Conservation (phyloP, 2,329 filamentous ascomycete species). For the Macrophomina tecta region DNA sequence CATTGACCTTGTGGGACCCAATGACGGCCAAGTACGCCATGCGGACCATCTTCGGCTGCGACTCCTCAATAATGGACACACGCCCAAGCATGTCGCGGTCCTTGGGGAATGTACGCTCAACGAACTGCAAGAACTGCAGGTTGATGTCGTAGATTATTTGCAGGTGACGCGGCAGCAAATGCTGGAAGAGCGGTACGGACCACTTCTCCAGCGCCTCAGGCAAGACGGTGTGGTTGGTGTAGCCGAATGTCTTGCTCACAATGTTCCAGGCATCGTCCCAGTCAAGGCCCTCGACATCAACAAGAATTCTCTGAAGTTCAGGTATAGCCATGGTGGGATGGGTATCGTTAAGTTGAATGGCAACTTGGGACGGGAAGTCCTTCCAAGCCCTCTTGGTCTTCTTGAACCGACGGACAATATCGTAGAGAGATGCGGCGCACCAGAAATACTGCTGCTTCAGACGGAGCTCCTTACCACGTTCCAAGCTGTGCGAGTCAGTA, state of each 20-base stretch:
- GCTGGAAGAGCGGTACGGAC: conserved; percentile 91
- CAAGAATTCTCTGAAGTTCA: conserved; percentile 88
- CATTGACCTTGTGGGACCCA: conserved; percentile 98
- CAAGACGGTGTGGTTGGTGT: conserved; percentile 98
- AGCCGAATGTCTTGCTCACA: conserved; percentile 74
- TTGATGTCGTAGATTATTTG: conserved; percentile 99
- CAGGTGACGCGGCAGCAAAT: conserved; percentile 89
- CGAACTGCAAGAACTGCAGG: conserved; percentile 85
- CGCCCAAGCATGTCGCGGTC: conserved; percentile 83
- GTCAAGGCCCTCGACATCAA: conserved; percentile 87
- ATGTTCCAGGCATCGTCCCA: conserved; percentile 93
- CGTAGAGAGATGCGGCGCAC: conserved; percentile 94
- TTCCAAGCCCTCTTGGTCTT: conserved; percentile 91
- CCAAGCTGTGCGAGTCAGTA: conserved; percentile 58
- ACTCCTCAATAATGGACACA: conserved; percentile 98
- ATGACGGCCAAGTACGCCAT: conserved; percentile 97
- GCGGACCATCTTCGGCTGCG: conserved; percentile 94
- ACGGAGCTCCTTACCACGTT: conserved; percentile 93
- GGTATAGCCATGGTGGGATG: conserved; percentile 96
- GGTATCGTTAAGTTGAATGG: conserved; percentile 97
- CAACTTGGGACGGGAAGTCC: conserved; percentile 92
- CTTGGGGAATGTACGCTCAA: conserved; percentile 89
- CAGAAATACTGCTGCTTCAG: conserved; percentile 99
- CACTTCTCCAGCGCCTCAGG: conserved; percentile 98
- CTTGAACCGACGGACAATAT: conserved; percentile 98